Percentiles rank a stretch among this genome's conserved stretches.
Evolutionary conservation across 139 green algal species (phyloP).

Genomic region (Picochlorum sp.): DNA sequence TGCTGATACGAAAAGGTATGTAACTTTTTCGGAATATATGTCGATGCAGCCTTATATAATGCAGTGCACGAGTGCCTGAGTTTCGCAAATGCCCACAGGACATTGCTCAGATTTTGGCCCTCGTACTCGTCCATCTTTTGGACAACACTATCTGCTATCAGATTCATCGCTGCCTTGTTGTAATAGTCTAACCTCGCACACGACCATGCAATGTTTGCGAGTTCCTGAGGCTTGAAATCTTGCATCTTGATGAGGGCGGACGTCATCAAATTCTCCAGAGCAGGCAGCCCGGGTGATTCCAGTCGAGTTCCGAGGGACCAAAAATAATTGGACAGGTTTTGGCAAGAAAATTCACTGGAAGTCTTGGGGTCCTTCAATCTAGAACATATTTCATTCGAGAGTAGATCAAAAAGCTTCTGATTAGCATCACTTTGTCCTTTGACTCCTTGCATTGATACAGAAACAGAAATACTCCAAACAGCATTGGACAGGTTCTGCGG

Average conservation of each 20-base stretch:
- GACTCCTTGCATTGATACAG: conserved; percentile 13
- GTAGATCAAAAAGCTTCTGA: conserved; percentile 1
- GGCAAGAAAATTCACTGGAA: conserved; percentile 25
- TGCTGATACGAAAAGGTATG: conserved; percentile 39
- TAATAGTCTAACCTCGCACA: conserved; percentile 38
- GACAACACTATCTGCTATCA: conserved; percentile 19
- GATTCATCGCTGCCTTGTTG: conserved; percentile 27
- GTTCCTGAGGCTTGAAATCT: conserved; percentile 44
- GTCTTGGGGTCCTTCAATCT: conserved; percentile 16
- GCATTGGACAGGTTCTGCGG: conserved; percentile 45
- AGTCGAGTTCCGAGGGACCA: conserved; percentile 38
- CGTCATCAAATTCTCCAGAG: conserved; percentile 2
- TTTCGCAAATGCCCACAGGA: conserved; percentile 37
- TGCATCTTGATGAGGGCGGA: conserved; percentile 24
- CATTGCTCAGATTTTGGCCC: conserved; percentile 48
- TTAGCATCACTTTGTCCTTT: neutral
- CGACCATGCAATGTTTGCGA: conserved; percentile 44
- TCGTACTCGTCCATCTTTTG: conserved; percentile 32
- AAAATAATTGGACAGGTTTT: conserved; percentile 37
- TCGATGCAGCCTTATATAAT: conserved; percentile 32
- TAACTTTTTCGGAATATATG: neutral
- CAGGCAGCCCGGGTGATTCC: neutral
- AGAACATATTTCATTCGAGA: conserved; percentile 17
- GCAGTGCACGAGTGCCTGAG: conserved; percentile 26
- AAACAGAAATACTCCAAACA: conserved; percentile 35